Percentiles rank a stretch among this genome's conserved stretches.
Conservation (phyloP, 805 yeast species). For the Metschnikowia anglica region DNA sequence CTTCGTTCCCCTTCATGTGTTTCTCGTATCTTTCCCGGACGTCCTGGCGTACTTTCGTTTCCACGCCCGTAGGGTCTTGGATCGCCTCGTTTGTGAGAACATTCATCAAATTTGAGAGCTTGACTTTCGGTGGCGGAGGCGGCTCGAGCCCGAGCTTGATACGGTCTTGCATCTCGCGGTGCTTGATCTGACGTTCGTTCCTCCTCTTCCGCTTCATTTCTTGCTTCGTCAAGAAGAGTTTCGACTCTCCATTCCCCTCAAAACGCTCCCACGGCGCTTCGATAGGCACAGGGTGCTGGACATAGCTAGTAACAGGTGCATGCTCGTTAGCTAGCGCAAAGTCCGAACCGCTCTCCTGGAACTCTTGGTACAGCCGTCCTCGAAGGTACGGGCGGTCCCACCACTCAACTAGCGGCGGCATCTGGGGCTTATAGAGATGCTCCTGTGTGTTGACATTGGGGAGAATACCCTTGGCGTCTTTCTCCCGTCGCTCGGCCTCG, state of each 20-base stretch:
- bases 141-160: slow-evolving; percentile 80
- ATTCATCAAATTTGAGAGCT: slow-evolving; percentile 78
- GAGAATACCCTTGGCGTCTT: slow-evolving; percentile 40
- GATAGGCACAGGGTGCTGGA: slow-evolving; percentile 80
- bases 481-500: slow-evolving; percentile 34
- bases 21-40: slow-evolving; percentile 56
- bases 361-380: slow-evolving; percentile 35
- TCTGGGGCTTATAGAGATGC: slow-evolving; percentile 43
- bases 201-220: slow-evolving; percentile 75
- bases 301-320: slow-evolving; percentile 61
- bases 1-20: slow-evolving; percentile 63
- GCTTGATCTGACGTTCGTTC: slow-evolving; percentile 60
- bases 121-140: slow-evolving; percentile 87
- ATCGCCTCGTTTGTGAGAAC: slow-evolving; percentile 84
- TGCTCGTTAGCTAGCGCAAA: slow-evolving; percentile 37
- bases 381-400: slow-evolving; percentile 72
- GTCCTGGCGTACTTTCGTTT: slow-evolving; percentile 64
- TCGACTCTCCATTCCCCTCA: slow-evolving; percentile 29
- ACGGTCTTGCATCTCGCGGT: slow-evolving; percentile 72
- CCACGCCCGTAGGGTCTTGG: slow-evolving; percentile 85
- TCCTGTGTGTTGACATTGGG: slow-evolving; percentile 60
- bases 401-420: slow-evolving; percentile 78
- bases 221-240: slow-evolving; percentile 66
- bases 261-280: slow-evolving; percentile 55
- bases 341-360: slow-evolving; percentile 25